Conservation (phyloP, 257 asterid genomes). For the Salvia rosmarinus region DNA sequence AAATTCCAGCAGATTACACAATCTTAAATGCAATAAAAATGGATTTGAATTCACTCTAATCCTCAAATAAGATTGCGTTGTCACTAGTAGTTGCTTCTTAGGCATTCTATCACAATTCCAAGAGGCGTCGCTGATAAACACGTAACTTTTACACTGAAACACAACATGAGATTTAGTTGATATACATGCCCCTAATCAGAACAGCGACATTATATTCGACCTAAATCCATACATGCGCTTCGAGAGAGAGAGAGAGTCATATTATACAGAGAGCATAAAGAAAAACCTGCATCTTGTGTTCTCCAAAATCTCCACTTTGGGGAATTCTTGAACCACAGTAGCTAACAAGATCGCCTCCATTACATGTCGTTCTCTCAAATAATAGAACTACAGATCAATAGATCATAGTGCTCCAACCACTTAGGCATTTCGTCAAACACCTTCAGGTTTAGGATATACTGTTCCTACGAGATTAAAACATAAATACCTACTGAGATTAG, state of each 20-base stretch:
- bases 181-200: conserved; percentile 1
- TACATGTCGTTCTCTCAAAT: conserved; percentile 23
- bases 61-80: background rate
- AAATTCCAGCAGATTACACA: background rate
- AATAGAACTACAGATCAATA: background rate
- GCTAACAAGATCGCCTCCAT: conserved; percentile 36
- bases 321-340: conserved; percentile 28
- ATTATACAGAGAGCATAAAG: background rate
- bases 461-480: conserved; percentile 20
- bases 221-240: conserved; percentile 1
- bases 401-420: background rate
- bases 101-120: background rate
- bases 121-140: background rate
- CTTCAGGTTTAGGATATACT: conserved; percentile 19
- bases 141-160: conserved; percentile 3
- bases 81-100: background rate
- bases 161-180: background rate
- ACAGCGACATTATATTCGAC: background rate
- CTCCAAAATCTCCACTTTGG: conserved; percentile 58
- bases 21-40: background rate
- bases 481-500: background rate
- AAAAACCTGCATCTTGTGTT: conserved; percentile 72
- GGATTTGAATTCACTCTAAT: background rate
- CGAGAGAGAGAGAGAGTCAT: background rate
- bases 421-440: conserved; percentile 33